Base-by-base conservation (phyloP, 306 rosid species). In the Styphnolobium japonicum region DNA sequence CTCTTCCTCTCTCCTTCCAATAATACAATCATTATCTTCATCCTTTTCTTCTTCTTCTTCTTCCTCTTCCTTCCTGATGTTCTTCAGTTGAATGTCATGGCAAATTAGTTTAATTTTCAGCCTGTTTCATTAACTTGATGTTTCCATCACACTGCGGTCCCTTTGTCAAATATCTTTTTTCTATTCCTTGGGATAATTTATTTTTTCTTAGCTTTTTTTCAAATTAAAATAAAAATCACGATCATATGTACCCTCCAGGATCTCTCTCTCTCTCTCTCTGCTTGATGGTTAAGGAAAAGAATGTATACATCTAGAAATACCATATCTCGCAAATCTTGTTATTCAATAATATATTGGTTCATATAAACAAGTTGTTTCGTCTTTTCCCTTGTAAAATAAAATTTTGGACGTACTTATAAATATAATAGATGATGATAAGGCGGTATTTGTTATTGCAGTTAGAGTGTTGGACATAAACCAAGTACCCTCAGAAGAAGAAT, bases 381-480 rank as follows among this genome's bases (percentile, higher is more conserved):
- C 43, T 42, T 18, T 25, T 42, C 6, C n/a, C n/a, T n/a, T 39
- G 0, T 21, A 16, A 56, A 6, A 16, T 22, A 21, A 22, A 67
- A 1, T 43, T 48, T 65, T 60, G 70, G 51, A 40, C 45, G 29
- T 79, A 40, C 6, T n/a, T n/a, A 46, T 52, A 53, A 11, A 1
- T 34, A 73, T n/a, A 51, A 14, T 0, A 43, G 36, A 4, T 34
- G 34, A 60, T n/a, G n/a, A 53, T 56, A 68, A 40, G 64, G 55
- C 39, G 45, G 0, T 33, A 66, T 77, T 85, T 48, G 73, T 65
- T 49, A 31, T 63, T 72, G 75, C 78, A 89, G 98, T 62, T 85
- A 92, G 87, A 72, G 85, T 84, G 34, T 84, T 92, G 87, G 98
- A 94, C 85, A 92, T 94, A 63, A 94, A 94, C 83, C 89, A 71